Evolutionary conservation across 192 early-diverging fungal species (phyloP).

Genomic region (Globomyces pollinis-pini): DNA sequence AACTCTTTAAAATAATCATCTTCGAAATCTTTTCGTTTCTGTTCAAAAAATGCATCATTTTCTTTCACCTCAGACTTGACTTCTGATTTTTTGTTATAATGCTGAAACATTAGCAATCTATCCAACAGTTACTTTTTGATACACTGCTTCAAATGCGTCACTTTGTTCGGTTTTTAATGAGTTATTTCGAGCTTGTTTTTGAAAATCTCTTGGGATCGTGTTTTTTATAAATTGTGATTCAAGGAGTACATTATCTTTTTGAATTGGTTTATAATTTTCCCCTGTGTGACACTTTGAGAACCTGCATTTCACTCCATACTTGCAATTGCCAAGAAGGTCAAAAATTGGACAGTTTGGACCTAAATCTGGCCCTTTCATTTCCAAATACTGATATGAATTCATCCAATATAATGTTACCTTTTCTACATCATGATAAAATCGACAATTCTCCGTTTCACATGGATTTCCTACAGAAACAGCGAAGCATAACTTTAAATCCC

Average conservation of each 20-base stretch:
- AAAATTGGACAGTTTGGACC: constrained; percentile 62
- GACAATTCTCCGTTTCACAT: constrained; percentile 55
- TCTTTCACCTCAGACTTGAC: background rate
- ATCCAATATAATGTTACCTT: too few relatives aligned
- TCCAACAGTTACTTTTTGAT: constrained; percentile 4
- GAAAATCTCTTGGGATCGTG: constrained; percentile 14
- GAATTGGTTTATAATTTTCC: constrained; percentile 3
- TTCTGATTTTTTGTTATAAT: constrained; percentile 14
- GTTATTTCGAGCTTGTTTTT: background rate
- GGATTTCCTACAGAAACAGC: constrained; percentile 31
- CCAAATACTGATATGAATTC: constrained; percentile 68
- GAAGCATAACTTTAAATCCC: constrained; percentile 58
- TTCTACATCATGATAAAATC: constrained; percentile 69
- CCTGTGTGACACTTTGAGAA: constrained; percentile 38
- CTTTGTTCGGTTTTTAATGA: background rate
- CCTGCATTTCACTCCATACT: constrained; percentile 41
- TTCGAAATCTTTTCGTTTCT: constrained; percentile 29
- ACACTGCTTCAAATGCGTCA: constrained; percentile 10
- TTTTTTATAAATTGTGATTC: constrained; percentile 14
- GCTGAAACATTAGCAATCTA: background rate
- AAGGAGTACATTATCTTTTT: constrained; percentile 15
- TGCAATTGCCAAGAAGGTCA: constrained; percentile 64
- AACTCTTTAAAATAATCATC: constrained; percentile 30
- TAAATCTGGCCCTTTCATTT: constrained; percentile 66
- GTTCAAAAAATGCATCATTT: background rate